Percentiles rank a stretch among this genome's conserved stretches.
Conservation (phyloP, 169 alveolate species). For the Plasmodium yoelii region DNA sequence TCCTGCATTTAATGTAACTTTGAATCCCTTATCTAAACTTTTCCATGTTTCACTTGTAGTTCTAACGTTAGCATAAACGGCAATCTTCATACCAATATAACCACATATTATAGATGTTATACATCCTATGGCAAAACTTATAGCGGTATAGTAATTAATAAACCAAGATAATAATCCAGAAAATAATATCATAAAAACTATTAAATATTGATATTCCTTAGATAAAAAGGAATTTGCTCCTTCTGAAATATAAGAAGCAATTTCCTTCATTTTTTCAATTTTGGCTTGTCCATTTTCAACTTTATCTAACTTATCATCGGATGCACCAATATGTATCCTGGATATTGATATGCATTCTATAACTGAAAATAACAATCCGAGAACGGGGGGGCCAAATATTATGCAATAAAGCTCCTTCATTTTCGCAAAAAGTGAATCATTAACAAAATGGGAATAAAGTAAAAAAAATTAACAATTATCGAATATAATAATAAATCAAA, state of each 20-base stretch:
- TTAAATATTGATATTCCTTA: slow-evolving; percentile 88
- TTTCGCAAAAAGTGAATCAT: slow-evolving; percentile 1
- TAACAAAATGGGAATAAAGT: background rate
- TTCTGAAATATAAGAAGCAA: slow-evolving; percentile 86
- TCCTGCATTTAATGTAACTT: slow-evolving; percentile 91
- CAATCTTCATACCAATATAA: slow-evolving; percentile 91
- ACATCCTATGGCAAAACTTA: slow-evolving; percentile 91
- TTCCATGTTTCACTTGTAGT: slow-evolving; percentile 89
- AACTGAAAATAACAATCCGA: slow-evolving; percentile 66
- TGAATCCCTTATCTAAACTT: slow-evolving; percentile 84
- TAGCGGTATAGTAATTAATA: slow-evolving; percentile 85
- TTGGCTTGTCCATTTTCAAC: slow-evolving; percentile 54
- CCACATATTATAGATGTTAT: slow-evolving; percentile 92
- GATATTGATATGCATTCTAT: slow-evolving; percentile 55
- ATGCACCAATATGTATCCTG: slow-evolving; percentile 47
- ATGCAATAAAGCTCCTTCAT: slow-evolving; percentile 38
- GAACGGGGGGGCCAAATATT: slow-evolving; percentile 52
- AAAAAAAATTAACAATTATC: background rate
- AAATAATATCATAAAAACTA: slow-evolving; percentile 88
- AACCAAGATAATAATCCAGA: slow-evolving; percentile 79
- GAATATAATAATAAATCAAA: background rate
- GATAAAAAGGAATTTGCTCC: slow-evolving; percentile 93
- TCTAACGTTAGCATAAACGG: slow-evolving; percentile 89
- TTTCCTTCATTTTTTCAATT: slow-evolving; percentile 82
- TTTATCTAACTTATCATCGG: slow-evolving; percentile 57